phyloP scores from a whole-genome alignment of 2,329 filamentous ascomycete species.

The Ophiocordyceps camponoti-floridani region DNA sequence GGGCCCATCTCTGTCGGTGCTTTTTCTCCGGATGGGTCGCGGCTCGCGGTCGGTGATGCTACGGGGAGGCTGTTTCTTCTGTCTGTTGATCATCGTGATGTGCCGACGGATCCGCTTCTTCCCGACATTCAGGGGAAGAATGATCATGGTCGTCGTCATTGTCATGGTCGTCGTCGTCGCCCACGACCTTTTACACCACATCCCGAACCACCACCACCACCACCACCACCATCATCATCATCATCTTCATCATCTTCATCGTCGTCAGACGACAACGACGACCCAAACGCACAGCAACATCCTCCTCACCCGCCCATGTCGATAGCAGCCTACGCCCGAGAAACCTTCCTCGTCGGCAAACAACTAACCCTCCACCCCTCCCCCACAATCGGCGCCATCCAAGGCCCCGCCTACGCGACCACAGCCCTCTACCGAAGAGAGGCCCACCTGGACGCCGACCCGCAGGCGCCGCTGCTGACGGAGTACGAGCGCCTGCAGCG shows the following conservation, averaged over 20 bases:
- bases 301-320: background rate
- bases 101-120: slow-evolving; percentile 14
- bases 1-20: slow-evolving; percentile 38
- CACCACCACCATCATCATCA: too few relatives aligned
- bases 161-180: slow-evolving; percentile 18
- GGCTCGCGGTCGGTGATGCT: slow-evolving; percentile 40
- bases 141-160: slow-evolving; percentile 19
- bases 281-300: background rate
- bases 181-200: slow-evolving; percentile 33
- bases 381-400: slow-evolving; percentile 32
- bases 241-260: too few relatives aligned
- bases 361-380: slow-evolving; percentile 25
- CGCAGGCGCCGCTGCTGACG: slow-evolving; percentile 23
- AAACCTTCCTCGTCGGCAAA: slow-evolving; percentile 15
- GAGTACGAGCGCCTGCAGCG: slow-evolving; percentile 25
- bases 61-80: slow-evolving; percentile 41
- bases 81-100: slow-evolving; percentile 26
- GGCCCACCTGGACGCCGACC: slow-evolving; percentile 27
- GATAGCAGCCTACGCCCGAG: slow-evolving; percentile 7
- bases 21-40: slow-evolving; percentile 37
- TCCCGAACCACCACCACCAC: slow-evolving; percentile 23
- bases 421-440: slow-evolving; percentile 28
- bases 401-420: slow-evolving; percentile 32
- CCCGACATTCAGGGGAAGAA: too few relatives aligned
- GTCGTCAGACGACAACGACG: too few relatives aligned